Base-by-base conservation (phyloP, 768 basidiomycete genomes). In the Pisolithus orientalis region DNA sequence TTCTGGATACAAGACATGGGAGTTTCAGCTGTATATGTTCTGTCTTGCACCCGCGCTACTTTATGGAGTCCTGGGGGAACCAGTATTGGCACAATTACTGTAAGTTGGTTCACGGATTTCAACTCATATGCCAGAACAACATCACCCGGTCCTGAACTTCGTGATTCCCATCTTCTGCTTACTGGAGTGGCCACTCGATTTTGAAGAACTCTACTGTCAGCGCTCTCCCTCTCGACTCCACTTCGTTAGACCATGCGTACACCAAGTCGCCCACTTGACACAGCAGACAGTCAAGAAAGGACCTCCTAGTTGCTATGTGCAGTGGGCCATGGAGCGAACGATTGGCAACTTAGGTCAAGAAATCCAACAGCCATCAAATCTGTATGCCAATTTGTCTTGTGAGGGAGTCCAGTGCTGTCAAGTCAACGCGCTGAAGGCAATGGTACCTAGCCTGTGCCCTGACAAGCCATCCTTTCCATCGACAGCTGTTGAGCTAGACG, bases 181-280 rank as follows among this genome's bases (percentile, higher is more conserved):
- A 42, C n/a, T 44, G 27, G 50, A 67, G 24, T 70, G 65, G 51
- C 47, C 57, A 10, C 46, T 52, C 4, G 68, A 66, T 8, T 70
- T 60, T 50, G 67, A 72, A 50, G 16, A 21, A 4, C 39, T 69
- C 2, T 72, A 69, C 49, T 56, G 53, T 46, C 21, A 21, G 21
- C 21, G 2, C 21, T 21, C 21, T 21, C 21, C 21, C 21, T 21
- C 21, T 21, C 21, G 58, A 62, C 25, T 61, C 57, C 6, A 37
- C 44, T 62, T 72, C 45, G 53, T 63, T 9, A 52, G 57, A 3
- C 70, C 59, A 8, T 57, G 54, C 25, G 50, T 68, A n/a, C 70
- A 72, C 51, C 42, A 50, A 10, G 31, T 62, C 10, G n/a, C 38
- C 5, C 70, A 72, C 55, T 9, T 64, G 11, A 54, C 54, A 13